A percentile compares a stretch with the other conserved stretches of the same genome.
These are phyloP conservation scores for Phytophthora syringae DNA, from an alignment of 352 stramenopile genomes.

Conservation along the genomic window DNA sequence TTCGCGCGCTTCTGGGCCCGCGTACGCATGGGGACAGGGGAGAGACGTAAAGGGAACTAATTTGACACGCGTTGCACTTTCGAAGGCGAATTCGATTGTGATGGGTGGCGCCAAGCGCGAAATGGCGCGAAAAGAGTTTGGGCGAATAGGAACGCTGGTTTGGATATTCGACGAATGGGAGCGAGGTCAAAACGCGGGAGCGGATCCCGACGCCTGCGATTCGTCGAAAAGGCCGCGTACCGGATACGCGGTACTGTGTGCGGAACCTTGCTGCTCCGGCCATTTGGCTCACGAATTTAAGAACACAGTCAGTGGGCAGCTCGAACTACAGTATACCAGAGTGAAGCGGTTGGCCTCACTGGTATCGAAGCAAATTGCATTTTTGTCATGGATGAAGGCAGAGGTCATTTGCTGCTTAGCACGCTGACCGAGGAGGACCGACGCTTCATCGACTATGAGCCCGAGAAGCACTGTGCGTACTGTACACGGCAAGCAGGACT, in stretches of 20 bases:
- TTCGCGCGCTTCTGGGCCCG: slow-evolving; percentile 27
- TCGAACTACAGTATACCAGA: too few species aligned
- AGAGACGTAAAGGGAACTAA: slow-evolving; percentile 2
- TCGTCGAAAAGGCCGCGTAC: slow-evolving; percentile 11
- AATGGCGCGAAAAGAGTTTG: slow-evolving; percentile 28
- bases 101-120: slow-evolving; percentile 33
- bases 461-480: slow-evolving; percentile 57
- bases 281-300: too few species aligned
- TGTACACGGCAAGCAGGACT: slow-evolving; percentile 64
- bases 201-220: neutral
- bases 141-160: slow-evolving; percentile 13
- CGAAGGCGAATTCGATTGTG: slow-evolving; percentile 23
- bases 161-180: slow-evolving; percentile 22
- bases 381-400: slow-evolving; percentile 50
- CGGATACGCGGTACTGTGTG: slow-evolving; percentile 13
- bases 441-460: slow-evolving; percentile 45
- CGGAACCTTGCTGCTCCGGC: too few species aligned
- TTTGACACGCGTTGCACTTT: neutral
- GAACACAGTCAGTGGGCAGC: too few species aligned
- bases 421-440: slow-evolving; percentile 62
- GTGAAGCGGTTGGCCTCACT: too few species aligned
- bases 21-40: slow-evolving; percentile 28
- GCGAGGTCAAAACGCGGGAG: neutral
- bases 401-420: slow-evolving; percentile 56
- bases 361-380: too few species aligned